These are phyloP conservation scores for Leucosporidium creatinivorum DNA, from an alignment of 768 basidiomycete species.

Conservation along the genomic window DNA sequence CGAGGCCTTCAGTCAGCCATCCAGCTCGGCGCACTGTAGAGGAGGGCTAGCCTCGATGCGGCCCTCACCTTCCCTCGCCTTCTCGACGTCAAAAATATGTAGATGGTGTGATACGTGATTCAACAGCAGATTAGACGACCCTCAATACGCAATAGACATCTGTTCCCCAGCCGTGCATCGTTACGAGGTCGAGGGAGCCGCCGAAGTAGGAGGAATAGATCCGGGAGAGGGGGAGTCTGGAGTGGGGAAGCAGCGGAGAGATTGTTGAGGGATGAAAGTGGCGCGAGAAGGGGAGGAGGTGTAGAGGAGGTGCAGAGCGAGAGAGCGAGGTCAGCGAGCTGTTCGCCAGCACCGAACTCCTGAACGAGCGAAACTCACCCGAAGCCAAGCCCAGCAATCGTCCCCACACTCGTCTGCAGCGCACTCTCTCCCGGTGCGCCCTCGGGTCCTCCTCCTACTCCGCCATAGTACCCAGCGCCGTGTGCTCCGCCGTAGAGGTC, in stretches of 20 bases:
- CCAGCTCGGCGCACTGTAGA: too few species aligned
- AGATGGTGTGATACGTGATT: too few species aligned
- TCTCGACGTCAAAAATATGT: slow-evolving; percentile 1
- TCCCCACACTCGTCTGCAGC: slow-evolving; percentile 76
- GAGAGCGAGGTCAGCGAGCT: slow-evolving; percentile 47
- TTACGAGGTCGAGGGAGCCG: slow-evolving; percentile 70
- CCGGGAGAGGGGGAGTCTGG: slow-evolving; percentile 35
- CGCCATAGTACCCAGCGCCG: slow-evolving; percentile 44
- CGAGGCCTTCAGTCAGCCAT: too few species aligned
- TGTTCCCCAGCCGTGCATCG: slow-evolving; percentile 76
- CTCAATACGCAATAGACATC: slow-evolving; percentile 22
- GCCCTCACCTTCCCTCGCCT: slow-evolving; percentile 36
- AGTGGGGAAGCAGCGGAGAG: background rate
- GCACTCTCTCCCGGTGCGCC: slow-evolving; percentile 57
- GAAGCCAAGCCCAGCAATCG: slow-evolving; percentile 81
- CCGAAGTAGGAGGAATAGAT: slow-evolving; percentile 62
- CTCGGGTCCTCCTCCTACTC: slow-evolving; percentile 60
- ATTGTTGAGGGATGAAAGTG: background rate
- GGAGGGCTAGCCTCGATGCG: too few species aligned
- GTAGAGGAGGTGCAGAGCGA: slow-evolving; percentile 7
- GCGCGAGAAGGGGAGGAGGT: slow-evolving; percentile 33
- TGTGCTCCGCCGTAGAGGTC: slow-evolving; percentile 47
- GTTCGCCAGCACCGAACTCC: slow-evolving; percentile 50
- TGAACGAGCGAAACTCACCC: slow-evolving; percentile 44
- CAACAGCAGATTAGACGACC: background rate